phyloP scores from a whole-genome alignment of 208 protist genomes.

The Porcisia deanei region DNA sequence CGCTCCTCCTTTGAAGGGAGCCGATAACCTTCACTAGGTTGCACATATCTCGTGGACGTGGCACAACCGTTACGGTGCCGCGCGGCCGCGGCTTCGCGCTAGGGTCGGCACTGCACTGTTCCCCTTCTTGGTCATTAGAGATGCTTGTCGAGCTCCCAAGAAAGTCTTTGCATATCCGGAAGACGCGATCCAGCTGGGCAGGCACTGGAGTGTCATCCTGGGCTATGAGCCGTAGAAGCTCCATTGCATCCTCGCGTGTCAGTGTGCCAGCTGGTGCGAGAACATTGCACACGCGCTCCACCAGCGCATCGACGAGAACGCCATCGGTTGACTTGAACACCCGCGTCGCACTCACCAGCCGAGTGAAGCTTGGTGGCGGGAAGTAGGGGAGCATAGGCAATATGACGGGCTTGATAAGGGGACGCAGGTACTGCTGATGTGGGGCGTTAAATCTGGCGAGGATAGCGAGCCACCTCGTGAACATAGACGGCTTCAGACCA shows the following conservation, averaged over 20 bases:
- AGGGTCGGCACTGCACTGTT: not conserved
- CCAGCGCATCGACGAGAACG: slow-evolving; percentile 54
- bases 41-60: slow-evolving; percentile 73
- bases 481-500: slow-evolving; percentile 60
- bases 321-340: slow-evolving; percentile 48
- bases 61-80: slow-evolving; percentile 16
- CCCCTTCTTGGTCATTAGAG: not conserved
- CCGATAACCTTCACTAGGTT: slow-evolving; percentile 36
- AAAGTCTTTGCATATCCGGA: slow-evolving; percentile 13
- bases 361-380: slow-evolving; percentile 70
- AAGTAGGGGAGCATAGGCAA: slow-evolving; percentile 55
- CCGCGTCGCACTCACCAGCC: slow-evolving; percentile 55
- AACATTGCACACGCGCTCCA: slow-evolving; percentile 40
- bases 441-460: slow-evolving; percentile 61
- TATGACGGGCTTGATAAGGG: slow-evolving; percentile 51
- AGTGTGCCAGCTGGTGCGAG: slow-evolving; percentile 21
- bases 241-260: slow-evolving; percentile 32
- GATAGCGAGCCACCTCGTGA: slow-evolving; percentile 68
- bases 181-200: slow-evolving; percentile 19
- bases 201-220: slow-evolving; percentile 25
- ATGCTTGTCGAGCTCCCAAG: slow-evolving; percentile 4
- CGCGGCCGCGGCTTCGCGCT: not conserved
- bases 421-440: slow-evolving; percentile 81
- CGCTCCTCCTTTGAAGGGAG: slow-evolving; percentile 41
- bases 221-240: slow-evolving; percentile 31